A percentile compares a stretch with the other conserved stretches of the same genome.
Evolutionary conservation across 2,329 filamentous ascomycete species (phyloP).

Genomic region (Zymoseptoria crescenta): DNA sequence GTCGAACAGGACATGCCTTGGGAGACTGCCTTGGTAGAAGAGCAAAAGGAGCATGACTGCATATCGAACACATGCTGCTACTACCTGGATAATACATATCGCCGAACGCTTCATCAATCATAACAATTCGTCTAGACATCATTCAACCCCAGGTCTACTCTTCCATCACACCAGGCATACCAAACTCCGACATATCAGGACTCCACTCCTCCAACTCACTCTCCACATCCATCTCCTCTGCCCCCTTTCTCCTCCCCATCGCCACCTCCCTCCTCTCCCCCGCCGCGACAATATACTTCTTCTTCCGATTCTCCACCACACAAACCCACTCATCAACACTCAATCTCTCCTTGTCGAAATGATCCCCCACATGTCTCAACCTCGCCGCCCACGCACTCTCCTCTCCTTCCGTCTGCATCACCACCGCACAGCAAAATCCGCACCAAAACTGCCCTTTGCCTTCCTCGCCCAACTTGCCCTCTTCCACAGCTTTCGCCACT

Average conservation of each 20-base stretch:
- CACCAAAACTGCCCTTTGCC: constrained; percentile 71
- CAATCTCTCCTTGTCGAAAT: constrained; percentile 52
- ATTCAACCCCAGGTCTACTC: neutral
- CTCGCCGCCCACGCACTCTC: constrained; percentile 32
- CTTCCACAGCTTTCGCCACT: constrained; percentile 1
- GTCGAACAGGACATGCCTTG: too few species aligned
- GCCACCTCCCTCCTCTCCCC: constrained; percentile 2
- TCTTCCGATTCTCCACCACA: constrained; percentile 31
- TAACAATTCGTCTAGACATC: neutral
- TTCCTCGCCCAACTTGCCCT: constrained; percentile 49
- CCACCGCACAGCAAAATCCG: constrained; percentile 62
- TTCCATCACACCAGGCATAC: neutral
- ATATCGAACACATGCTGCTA: too few species aligned
- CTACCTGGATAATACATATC: too few species aligned
- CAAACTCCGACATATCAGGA: neutral
- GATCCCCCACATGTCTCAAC: constrained; percentile 68
- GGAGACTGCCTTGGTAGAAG: too few species aligned
- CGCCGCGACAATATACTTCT: constrained; percentile 20
- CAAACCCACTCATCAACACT: constrained; percentile 52
- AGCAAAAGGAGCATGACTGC: neutral
- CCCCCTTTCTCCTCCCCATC: neutral
- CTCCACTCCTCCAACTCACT: neutral
- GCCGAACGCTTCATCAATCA: neutral
- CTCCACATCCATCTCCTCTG: neutral
- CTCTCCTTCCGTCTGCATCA: constrained; percentile 42